phyloP scores from a whole-genome alignment of 2,329 filamentous ascomycete genomes.

The Sporothrix variecibatus region DNA sequence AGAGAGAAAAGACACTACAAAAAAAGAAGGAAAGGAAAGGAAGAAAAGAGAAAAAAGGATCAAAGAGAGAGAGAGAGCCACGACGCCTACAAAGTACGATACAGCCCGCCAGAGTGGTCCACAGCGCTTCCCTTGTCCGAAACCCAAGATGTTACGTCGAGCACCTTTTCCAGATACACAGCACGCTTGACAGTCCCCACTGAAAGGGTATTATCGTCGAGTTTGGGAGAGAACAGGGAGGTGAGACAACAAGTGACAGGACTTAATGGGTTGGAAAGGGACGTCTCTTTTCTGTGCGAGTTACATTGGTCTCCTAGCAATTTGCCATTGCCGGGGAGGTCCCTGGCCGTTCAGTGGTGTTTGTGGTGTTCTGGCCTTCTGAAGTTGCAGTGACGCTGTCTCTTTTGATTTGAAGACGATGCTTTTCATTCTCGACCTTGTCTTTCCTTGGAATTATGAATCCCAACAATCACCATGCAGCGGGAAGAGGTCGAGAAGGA shows the following conservation, averaged over 20 bases:
- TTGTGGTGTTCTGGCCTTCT: neutral
- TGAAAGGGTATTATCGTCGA: constrained; percentile 5
- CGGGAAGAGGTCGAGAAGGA: neutral
- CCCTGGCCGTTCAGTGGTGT: neutral
- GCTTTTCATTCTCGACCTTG: neutral
- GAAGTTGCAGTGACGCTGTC: neutral
- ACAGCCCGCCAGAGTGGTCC: constrained; percentile 14
- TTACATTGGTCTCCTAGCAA: constrained; percentile 12
- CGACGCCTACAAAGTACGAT: neutral
- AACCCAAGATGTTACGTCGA: constrained; percentile 27
- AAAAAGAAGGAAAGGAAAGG: constrained; percentile 5
- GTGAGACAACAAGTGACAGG: constrained; percentile 6
- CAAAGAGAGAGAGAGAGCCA: neutral
- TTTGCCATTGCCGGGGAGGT: neutral
- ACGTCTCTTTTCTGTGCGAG: neutral
- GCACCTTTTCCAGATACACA: neutral
- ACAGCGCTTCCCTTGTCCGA: constrained; percentile 16
- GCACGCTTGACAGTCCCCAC: neutral
- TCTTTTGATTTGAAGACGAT: neutral
- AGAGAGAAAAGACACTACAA: neutral
- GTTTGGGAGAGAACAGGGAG: constrained; percentile 19
- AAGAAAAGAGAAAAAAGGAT: constrained; percentile 8
- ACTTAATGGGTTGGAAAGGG: no score
- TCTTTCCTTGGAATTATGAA: neutral
- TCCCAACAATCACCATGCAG: neutral